Conservation (phyloP, 108 stramenopile genomes). For the Cyclotella distinguenda region DNA sequence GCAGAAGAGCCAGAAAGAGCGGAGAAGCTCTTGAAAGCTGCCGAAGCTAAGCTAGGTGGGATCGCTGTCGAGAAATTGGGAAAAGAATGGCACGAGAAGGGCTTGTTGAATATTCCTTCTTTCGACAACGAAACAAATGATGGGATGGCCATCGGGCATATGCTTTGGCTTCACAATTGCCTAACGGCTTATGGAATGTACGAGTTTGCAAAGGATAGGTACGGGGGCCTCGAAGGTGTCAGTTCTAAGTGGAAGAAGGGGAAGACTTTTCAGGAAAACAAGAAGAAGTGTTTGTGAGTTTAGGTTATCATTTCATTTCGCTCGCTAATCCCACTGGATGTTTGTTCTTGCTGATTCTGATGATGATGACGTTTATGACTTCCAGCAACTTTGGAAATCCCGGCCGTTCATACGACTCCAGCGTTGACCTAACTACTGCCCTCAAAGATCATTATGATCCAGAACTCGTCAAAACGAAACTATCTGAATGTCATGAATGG, state of each 20-base stretch:
- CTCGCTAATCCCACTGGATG: background rate
- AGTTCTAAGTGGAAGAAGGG: conserved; percentile 35
- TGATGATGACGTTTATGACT: background rate
- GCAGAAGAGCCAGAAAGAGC: conserved; percentile 19
- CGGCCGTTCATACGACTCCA: conserved; percentile 49
- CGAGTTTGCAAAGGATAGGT: conserved; percentile 49
- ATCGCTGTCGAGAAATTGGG: conserved; percentile 46
- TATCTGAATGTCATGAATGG: conserved; percentile 50
- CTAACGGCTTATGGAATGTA: conserved; percentile 61
- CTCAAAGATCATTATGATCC: conserved; percentile 57
- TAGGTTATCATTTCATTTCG: background rate
- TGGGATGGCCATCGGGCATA: conserved; percentile 54
- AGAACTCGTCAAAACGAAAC: conserved; percentile 27
- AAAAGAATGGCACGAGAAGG: conserved; percentile 57
- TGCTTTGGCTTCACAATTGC: conserved; percentile 57
- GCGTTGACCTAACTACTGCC: conserved; percentile 38
- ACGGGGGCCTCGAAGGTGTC: conserved; percentile 22
- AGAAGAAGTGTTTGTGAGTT: conserved; percentile 41
- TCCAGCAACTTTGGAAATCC: conserved; percentile 38
- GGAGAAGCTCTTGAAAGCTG: conserved; percentile 25
- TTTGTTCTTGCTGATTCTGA: background rate
- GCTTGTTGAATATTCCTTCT: conserved; percentile 53
- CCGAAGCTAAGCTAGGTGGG: conserved; percentile 29
- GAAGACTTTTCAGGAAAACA: conserved; percentile 51
- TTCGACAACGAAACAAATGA: conserved; percentile 33